These are phyloP conservation scores for Gentiana dahurica DNA, from an alignment of 257 asterid genomes.

Conservation along the genomic window DNA sequence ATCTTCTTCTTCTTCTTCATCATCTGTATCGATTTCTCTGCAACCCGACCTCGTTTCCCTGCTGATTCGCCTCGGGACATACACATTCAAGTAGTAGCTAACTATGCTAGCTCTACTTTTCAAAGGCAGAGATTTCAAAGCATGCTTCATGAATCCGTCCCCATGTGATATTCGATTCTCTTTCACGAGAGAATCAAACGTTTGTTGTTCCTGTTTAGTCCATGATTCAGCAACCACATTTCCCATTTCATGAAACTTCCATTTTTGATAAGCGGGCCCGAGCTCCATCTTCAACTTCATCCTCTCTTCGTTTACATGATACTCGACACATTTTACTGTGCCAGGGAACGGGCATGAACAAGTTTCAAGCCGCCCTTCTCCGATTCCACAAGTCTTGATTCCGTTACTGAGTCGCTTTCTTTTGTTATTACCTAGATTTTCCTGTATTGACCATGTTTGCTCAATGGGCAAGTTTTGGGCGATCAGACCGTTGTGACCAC, in stretches of 20 bases:
- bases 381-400: neutral
- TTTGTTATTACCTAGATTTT: neutral
- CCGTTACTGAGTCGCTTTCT: neutral
- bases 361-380: slow-evolving; percentile 11
- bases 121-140: slow-evolving; percentile 11
- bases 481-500: neutral
- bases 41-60: neutral
- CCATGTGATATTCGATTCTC: neutral
- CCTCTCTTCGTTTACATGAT: slow-evolving; percentile 14
- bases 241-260: slow-evolving; percentile 25
- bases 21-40: slow-evolving; percentile 8
- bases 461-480: slow-evolving; percentile 18
- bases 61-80: slow-evolving; percentile 7
- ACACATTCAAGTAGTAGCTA: slow-evolving; percentile 14
- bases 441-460: slow-evolving; percentile 11
- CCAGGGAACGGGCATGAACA: slow-evolving; percentile 14
- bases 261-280: slow-evolving; percentile 13
- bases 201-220: slow-evolving; percentile 14
- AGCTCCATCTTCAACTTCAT: slow-evolving; percentile 15
- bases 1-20: slow-evolving; percentile 3
- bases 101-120: slow-evolving; percentile 12
- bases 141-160: slow-evolving; percentile 11
- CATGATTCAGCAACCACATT: slow-evolving; percentile 13
- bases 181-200: slow-evolving; percentile 12
- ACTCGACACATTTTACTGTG: slow-evolving; percentile 14